phyloP scores from a whole-genome alignment of 2,329 filamentous ascomycete genomes.

The Moelleriella libera region DNA sequence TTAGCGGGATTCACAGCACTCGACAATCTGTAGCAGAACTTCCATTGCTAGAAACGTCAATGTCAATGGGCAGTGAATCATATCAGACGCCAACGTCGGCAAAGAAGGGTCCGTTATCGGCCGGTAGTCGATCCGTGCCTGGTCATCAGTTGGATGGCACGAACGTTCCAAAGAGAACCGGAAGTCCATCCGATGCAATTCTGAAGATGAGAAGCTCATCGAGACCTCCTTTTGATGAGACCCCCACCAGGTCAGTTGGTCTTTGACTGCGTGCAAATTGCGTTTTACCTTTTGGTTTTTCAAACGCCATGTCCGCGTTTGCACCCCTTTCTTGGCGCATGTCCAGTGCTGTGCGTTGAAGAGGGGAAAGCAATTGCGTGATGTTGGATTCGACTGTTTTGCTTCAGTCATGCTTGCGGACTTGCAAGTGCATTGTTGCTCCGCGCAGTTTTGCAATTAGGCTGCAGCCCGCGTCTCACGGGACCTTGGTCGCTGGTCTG shows the following conservation, averaged over 20 bases:
- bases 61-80: conserved; percentile 13
- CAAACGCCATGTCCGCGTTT: background rate
- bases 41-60: conserved; percentile 21
- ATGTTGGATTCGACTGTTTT: no score
- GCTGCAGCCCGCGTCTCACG: background rate
- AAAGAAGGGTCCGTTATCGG: background rate
- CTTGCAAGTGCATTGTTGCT: background rate
- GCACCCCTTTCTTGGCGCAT: no score
- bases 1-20: conserved; percentile 24
- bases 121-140: background rate
- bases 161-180: conserved; percentile 1
- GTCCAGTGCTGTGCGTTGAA: no score
- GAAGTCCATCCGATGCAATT: conserved; percentile 12
- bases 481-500: background rate
- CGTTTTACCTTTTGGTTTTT: background rate
- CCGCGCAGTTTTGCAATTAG: background rate
- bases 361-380: no score
- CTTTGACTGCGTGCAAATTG: background rate
- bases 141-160: background rate
- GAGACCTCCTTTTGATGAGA: background rate
- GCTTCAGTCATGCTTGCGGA: background rate
- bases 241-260: conserved; percentile 4
- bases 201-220: conserved; percentile 7
- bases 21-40: conserved; percentile 21
- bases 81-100: conserved; percentile 3